phyloP scores from a whole-genome alignment of 441 rosid species.

The Euphorbia schlechtendalii region DNA sequence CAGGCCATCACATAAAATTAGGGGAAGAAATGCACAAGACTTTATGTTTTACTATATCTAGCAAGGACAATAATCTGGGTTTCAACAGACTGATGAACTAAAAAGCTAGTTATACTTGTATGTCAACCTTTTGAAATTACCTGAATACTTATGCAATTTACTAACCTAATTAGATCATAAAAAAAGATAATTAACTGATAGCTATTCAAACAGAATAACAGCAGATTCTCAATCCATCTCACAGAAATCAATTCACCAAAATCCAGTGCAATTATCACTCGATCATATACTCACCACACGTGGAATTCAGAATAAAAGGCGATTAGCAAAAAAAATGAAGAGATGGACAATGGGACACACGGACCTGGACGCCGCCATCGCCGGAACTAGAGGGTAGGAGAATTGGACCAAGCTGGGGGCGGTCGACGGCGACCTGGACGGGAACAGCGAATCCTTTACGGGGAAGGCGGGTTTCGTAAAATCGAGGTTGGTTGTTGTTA shows the following conservation, averaged over 20 bases:
- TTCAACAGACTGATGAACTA: not conserved
- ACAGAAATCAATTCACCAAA: not conserved
- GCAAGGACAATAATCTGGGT: not conserved
- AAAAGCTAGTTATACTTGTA: too few species aligned
- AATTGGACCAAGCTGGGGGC: constrained; percentile 48
- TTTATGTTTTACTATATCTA: not conserved
- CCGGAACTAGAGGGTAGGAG: constrained; percentile 48
- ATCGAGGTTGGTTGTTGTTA: constrained; percentile 16
- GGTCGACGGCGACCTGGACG: constrained; percentile 61
- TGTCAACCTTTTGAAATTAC: not conserved
- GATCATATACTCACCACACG: too few species aligned
- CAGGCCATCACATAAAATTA: not conserved
- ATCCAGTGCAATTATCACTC: not conserved
- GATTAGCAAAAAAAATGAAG: not conserved
- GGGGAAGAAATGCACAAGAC: not conserved
- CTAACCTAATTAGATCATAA: not conserved
- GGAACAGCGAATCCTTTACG: constrained; percentile 71
- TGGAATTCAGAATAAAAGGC: not conserved
- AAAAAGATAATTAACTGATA: not conserved
- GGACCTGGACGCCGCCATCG: constrained; percentile 83
- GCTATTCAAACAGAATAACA: not conserved
- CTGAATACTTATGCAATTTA: not conserved
- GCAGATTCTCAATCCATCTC: constrained; percentile 1
- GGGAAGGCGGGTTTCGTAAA: constrained; percentile 55
- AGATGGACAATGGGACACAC: not conserved